Evolutionary conservation across 2,329 filamentous ascomycete genomes (phyloP).

Genomic region (Arthrinium phaeospermum): DNA sequence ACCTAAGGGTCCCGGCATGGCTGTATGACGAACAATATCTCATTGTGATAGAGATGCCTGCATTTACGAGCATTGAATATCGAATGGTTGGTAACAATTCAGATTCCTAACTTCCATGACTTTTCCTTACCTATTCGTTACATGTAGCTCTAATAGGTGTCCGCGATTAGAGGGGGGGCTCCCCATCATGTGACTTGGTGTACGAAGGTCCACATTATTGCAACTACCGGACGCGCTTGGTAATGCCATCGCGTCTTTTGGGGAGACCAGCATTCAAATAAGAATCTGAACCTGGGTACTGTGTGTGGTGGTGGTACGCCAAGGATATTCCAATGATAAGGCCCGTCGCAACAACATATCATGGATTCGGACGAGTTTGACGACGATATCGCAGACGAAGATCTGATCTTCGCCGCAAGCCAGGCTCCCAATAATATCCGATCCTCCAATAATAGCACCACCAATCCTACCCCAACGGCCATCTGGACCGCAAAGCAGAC

Average conservation of each 20-base stretch:
- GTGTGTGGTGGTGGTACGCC: background rate
- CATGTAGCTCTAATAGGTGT: background rate
- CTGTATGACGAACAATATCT: no score
- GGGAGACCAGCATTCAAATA: no score
- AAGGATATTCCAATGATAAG: background rate
- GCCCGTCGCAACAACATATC: background rate
- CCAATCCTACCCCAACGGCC: conserved; percentile 18
- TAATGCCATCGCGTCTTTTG: background rate
- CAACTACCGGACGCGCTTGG: background rate
- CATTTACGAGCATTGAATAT: no score
- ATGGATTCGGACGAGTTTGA: conserved; percentile 69
- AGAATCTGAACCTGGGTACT: no score
- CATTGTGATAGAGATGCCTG: no score
- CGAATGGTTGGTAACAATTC: background rate
- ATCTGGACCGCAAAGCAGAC: conserved; percentile 17
- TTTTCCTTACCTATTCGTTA: background rate
- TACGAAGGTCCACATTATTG: background rate
- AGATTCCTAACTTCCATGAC: no score
- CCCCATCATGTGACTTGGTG: background rate
- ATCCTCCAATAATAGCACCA: conserved; percentile 35
- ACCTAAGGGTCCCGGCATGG: no score
- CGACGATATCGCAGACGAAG: conserved; percentile 69
- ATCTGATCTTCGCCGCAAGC: conserved; percentile 65
- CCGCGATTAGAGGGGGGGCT: background rate
- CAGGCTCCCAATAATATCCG: conserved; percentile 42